Percentiles rank a stretch among this genome's conserved stretches.
These are phyloP conservation scores for Botrytis deweyae DNA, from an alignment of 2,329 filamentous ascomycete genomes.

Conservation along the genomic window DNA sequence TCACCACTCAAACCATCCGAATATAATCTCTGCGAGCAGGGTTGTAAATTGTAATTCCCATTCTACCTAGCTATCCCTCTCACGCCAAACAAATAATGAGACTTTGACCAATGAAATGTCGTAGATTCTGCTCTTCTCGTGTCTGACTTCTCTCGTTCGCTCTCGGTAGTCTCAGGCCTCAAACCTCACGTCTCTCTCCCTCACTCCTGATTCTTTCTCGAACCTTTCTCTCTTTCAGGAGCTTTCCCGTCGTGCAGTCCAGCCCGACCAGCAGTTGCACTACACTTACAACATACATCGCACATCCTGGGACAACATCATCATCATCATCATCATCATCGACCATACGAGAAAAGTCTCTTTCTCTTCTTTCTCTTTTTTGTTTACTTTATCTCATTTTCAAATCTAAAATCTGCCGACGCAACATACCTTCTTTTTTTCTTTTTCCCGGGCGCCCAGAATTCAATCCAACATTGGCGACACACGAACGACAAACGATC, in stretches of 20 bases:
- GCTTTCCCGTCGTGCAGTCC: neutral
- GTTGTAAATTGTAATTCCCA: neutral
- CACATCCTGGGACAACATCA: slow-evolving; percentile 1
- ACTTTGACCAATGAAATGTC: neutral
- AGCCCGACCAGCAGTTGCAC: neutral
- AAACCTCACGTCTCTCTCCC: neutral
- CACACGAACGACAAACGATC: neutral
- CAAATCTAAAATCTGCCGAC: neutral
- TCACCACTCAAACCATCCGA: neutral
- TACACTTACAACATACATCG: neutral
- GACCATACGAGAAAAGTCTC: neutral
- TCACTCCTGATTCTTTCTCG: neutral
- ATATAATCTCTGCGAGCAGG: neutral
- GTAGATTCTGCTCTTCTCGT: neutral
- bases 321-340: neutral
- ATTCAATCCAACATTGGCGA: neutral
- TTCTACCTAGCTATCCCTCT: neutral
- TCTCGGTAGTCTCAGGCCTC: neutral
- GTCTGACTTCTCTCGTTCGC: neutral
- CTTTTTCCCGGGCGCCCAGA: neutral
- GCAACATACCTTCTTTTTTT: slow-evolving; percentile 11
- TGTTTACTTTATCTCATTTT: neutral
- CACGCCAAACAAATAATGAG: neutral
- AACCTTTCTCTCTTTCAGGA: neutral
- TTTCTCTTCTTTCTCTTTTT: neutral